These are phyloP conservation scores for Chondrostereum purpureum DNA, from an alignment of 1,284 basidiomycete genomes.

Conservation along the genomic window DNA sequence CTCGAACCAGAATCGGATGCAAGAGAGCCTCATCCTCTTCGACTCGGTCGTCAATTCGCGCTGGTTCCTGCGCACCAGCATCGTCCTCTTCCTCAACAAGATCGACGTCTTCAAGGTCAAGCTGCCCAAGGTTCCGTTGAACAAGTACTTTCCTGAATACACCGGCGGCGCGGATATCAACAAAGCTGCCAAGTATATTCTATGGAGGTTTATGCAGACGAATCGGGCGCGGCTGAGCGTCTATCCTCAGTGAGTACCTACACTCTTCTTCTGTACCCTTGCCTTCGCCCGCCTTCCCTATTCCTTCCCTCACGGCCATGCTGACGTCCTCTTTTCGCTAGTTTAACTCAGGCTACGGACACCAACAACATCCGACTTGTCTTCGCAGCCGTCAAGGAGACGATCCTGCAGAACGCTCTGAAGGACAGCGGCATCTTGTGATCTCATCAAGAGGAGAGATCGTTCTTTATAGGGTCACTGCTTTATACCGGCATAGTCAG, in stretches of 20 bases:
- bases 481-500: too few species aligned
- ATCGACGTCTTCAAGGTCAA: slow-evolving; percentile 97
- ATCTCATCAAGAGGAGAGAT: too few species aligned
- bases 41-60: slow-evolving; percentile 93
- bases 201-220: slow-evolving; percentile 95
- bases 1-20: slow-evolving; percentile 68
- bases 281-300: too few species aligned
- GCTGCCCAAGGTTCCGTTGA: slow-evolving; percentile 79
- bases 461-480: too few species aligned
- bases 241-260: slow-evolving; percentile 80
- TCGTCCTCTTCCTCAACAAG: slow-evolving; percentile 89
- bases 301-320: too few species aligned
- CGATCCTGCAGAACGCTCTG: slow-evolving; percentile 83
- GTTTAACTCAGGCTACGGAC: slow-evolving; percentile 75
- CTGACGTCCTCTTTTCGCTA: too few species aligned
- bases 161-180: slow-evolving; percentile 76
- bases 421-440: slow-evolving; percentile 76
- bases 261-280: slow-evolving; percentile 4
- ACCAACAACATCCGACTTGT: slow-evolving; percentile 82
- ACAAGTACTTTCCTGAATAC: slow-evolving; percentile 68
- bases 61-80: slow-evolving; percentile 89
- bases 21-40: slow-evolving; percentile 79
- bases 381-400: slow-evolving; percentile 96
- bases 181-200: slow-evolving; percentile 95
- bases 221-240: slow-evolving; percentile 84